Base-by-base conservation (phyloP, 176 grass and related monocot genomes). In the Eleusine indica region DNA sequence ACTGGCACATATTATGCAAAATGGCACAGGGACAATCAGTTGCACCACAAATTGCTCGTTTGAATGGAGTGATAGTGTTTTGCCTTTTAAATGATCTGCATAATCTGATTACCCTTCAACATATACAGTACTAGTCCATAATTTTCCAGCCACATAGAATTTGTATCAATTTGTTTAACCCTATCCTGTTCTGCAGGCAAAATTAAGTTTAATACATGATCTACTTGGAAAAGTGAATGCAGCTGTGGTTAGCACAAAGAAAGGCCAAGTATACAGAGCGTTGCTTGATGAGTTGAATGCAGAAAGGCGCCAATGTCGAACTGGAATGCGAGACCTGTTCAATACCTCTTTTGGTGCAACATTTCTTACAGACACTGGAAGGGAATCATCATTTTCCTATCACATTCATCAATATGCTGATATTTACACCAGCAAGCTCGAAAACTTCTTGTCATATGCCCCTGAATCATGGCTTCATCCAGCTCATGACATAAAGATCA, bases 391-490 rank as follows among this genome's bases (percentile, higher is more conserved):
- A 75, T 98, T 98, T 80, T 65, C 96, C 72, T 98, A 98, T 81
- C 93, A 94, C 88, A 95, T 98, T 68, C 96, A 98, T 91, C 96
- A 98, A 85, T 94, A 95, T 84, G 96, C 93, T 63, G 96, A 98
- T 87, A 88, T 98, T 66, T 98, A 98, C 68, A 98, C 93, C 0
- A 98, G 93, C 85, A 95, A 89, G 64, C 96, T 94, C 0, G 93
- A 98, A 53, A 98, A 98, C 68, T 95, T 98, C 68, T 69, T 94
- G 78, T 86, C 73, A 60, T 78, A 90, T 71, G 72, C 93, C 41
- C 82, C 89, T 65, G 93, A 99, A 74, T 79, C 93, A 75, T 99
- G 96, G 96, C 93, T 99, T 68, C 96, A 99, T 80, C 92, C 88
- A 65, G 93, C 96, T 85, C 92, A 87, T 75, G 96, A 99, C 87